Conservation (phyloP, 495 filamentous ascomycete genomes). For the Filosporella fistucella region DNA sequence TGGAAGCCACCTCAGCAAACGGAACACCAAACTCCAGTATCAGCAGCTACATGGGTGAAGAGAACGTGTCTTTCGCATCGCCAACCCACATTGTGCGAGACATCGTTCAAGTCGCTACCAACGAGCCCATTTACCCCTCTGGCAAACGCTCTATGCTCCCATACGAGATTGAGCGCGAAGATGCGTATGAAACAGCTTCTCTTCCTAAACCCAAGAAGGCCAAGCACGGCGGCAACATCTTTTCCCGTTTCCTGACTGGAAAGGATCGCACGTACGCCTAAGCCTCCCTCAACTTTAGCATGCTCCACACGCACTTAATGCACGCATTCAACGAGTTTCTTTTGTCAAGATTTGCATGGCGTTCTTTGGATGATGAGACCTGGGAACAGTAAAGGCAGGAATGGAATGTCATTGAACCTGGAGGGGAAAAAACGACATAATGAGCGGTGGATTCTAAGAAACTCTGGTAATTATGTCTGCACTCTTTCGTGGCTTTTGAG, state of each 20-base stretch:
- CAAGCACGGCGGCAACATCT: slow-evolving; percentile 14
- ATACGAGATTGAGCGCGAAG: slow-evolving; percentile 23
- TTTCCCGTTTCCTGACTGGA: slow-evolving; percentile 17
- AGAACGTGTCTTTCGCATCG: background rate
- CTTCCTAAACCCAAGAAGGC: slow-evolving; percentile 20
- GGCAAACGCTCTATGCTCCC: slow-evolving; percentile 22
- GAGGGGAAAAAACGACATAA: too few species aligned
- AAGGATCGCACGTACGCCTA: background rate
- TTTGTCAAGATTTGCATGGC: too few species aligned
- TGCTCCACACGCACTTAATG: too few species aligned
- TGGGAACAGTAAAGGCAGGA: too few species aligned
- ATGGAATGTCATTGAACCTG: too few species aligned
- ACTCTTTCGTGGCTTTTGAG: too few species aligned
- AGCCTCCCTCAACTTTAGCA: too few species aligned
- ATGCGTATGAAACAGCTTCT: slow-evolving; percentile 8
- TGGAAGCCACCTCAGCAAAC: slow-evolving; percentile 3
- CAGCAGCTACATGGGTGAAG: slow-evolving; percentile 17
- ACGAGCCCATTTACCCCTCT: background rate
- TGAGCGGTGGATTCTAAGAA: too few species aligned
- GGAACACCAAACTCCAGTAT: slow-evolving; percentile 24
- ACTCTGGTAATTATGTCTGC: too few species aligned
- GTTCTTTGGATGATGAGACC: too few species aligned
- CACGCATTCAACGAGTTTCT: too few species aligned
- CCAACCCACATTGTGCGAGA: slow-evolving; percentile 9
- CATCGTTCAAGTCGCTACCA: slow-evolving; percentile 14